These are phyloP conservation scores for Cercophora samala DNA, from an alignment of 495 filamentous ascomycete genomes.

Conservation along the genomic window DNA sequence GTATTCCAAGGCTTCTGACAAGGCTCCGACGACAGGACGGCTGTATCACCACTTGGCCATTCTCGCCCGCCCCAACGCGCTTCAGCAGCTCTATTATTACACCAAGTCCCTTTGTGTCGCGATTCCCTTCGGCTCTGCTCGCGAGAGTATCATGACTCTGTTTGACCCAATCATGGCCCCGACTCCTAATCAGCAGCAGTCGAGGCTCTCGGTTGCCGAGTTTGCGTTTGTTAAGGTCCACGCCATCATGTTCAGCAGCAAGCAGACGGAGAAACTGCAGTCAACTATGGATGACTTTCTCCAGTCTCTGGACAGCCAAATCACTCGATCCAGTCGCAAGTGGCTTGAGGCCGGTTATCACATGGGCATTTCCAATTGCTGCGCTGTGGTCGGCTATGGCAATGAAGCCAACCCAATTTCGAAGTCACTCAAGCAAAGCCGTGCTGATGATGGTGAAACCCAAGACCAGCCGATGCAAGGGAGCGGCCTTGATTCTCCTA, in stretches of 20 bases:
- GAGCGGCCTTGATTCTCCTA: conserved; percentile 16
- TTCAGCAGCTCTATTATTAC: conserved; percentile 77
- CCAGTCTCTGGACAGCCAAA: conserved; percentile 55
- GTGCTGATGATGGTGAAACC: conserved; percentile 11
- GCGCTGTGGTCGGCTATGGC: conserved; percentile 42
- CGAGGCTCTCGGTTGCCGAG: conserved; percentile 27
- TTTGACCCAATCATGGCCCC: conserved; percentile 62
- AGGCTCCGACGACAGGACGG: conserved; percentile 64
- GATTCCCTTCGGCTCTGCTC: conserved; percentile 57
- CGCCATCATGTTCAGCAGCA: conserved; percentile 60
- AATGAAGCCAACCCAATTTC: conserved; percentile 37
- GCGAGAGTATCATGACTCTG: conserved; percentile 67
- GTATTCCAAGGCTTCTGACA: conserved; percentile 77
- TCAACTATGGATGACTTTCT: conserved; percentile 50
- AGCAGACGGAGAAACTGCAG: conserved; percentile 47
- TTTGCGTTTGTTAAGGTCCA: conserved; percentile 62
- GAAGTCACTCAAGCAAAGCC: conserved; percentile 28
- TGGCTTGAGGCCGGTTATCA: conserved; percentile 72
- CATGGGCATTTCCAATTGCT: conserved; percentile 47
- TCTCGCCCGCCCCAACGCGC: conserved; percentile 66
- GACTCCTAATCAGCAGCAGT: conserved; percentile 39
- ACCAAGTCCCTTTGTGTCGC: conserved; percentile 47
- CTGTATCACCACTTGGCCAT: conserved; percentile 86
- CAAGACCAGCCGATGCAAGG: conserved; percentile 24
- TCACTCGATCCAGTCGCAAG: conserved; percentile 52